Evolutionary conservation across 1,139 yeast genomes (phyloP).

Genomic region (Protomyces macrosporus): DNA sequence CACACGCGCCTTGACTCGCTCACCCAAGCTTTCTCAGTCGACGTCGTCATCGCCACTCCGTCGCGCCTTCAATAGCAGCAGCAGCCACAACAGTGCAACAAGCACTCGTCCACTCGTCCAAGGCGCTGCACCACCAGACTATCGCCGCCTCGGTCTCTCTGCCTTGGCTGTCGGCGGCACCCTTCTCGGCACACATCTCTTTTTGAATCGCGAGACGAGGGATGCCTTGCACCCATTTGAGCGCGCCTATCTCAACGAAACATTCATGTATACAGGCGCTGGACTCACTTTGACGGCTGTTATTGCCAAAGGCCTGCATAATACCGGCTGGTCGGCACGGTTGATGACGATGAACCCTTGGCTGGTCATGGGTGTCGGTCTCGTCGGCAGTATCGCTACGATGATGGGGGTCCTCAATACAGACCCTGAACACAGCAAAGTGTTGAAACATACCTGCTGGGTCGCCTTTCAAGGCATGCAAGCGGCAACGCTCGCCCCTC

Average conservation of each 20-base stretch:
- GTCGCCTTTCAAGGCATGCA: conserved; percentile 23
- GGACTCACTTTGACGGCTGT: conserved; percentile 26
- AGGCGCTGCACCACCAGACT: conserved; percentile 18
- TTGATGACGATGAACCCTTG: conserved; percentile 26
- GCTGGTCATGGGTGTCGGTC: conserved; percentile 21
- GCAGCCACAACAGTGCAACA: too few species aligned
- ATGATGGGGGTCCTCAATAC: conserved; percentile 26
- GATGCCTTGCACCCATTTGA: conserved; percentile 17
- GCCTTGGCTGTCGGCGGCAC: conserved; percentile 25
- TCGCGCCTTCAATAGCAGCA: too few species aligned
- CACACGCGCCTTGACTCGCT: too few species aligned
- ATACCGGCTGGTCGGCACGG: conserved; percentile 24
- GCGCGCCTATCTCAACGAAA: conserved; percentile 17
- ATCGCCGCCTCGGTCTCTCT: conserved; percentile 12
- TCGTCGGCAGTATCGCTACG: conserved; percentile 20
- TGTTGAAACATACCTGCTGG: conserved; percentile 23
- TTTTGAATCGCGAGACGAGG: conserved; percentile 22
- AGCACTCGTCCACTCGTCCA: background rate
- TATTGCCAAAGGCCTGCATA: conserved; percentile 20
- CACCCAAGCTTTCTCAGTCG: too few species aligned
- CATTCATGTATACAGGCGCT: conserved; percentile 24
- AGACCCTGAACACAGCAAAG: conserved; percentile 4
- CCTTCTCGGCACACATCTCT: conserved; percentile 17
- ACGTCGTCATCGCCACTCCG: too few species aligned
- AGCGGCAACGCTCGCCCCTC: conserved; percentile 21